Conservation (phyloP, 306 rosid genomes). For the Castanea sativa region DNA sequence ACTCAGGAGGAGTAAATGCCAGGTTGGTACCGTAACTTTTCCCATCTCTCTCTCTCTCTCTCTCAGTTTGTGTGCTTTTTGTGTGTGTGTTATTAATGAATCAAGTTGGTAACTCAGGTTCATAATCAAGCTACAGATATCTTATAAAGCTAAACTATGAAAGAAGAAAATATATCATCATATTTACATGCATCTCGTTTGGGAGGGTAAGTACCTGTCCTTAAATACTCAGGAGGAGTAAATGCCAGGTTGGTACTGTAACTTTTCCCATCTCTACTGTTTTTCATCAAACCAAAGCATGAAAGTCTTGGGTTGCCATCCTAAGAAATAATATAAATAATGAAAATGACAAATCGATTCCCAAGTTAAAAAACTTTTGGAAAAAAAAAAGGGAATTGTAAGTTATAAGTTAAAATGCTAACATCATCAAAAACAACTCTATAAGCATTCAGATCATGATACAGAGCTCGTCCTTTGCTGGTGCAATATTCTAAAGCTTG, state of each 20-base stretch:
- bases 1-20: constrained; percentile 97
- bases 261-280: constrained; percentile 97
- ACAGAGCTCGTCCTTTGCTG: constrained; percentile 83
- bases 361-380: not conserved
- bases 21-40: constrained; percentile 94
- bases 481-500: constrained; percentile 97
- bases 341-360: constrained; percentile 16
- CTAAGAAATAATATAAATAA: constrained; percentile 37
- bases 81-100: no score
- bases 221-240: constrained; percentile 93
- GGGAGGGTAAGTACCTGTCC: constrained; percentile 58
- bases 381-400: not conserved
- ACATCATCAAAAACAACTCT: constrained; percentile 90
- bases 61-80: no score
- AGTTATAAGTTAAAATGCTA: constrained; percentile 31
- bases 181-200: constrained; percentile 7
- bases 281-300: no score
- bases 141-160: constrained; percentile 1
- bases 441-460: constrained; percentile 95
- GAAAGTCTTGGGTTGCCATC: constrained; percentile 9
- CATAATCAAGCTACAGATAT: constrained; percentile 12
- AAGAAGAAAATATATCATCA: not conserved
- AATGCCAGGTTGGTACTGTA: constrained; percentile 95
- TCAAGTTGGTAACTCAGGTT: not conserved
- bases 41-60: constrained; percentile 52